Conservation (phyloP, 2,329 filamentous ascomycete species). For the Tolypocladium inflatum region DNA sequence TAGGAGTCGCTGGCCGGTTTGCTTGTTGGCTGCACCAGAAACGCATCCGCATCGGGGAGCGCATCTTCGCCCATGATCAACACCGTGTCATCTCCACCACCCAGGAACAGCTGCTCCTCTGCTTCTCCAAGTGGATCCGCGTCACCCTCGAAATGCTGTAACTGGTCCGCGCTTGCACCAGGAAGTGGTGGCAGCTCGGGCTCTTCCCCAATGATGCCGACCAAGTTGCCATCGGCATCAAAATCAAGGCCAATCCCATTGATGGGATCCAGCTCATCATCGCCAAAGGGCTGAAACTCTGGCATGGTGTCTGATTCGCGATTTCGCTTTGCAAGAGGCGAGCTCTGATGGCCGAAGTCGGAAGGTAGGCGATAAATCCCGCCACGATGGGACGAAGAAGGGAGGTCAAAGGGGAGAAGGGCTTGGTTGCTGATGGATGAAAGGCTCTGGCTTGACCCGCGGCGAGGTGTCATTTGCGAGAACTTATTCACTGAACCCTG, state of each 20-base stretch:
- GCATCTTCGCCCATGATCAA: constrained; percentile 27
- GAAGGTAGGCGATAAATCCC: constrained; percentile 21
- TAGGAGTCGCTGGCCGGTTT: constrained; percentile 7
- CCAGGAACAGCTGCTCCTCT: not conserved
- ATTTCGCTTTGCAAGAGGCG: constrained; percentile 15
- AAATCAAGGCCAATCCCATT: constrained; percentile 38
- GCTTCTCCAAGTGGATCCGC: not conserved
- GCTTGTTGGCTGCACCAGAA: constrained; percentile 15
- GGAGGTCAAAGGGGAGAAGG: constrained; percentile 20
- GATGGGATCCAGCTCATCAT: constrained; percentile 27
- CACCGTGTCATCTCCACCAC: constrained; percentile 8
- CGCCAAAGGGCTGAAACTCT: constrained; percentile 23
- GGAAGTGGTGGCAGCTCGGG: constrained; percentile 33
- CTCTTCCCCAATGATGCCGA: constrained; percentile 30
- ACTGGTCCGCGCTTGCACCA: constrained; percentile 14
- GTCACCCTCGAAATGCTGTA: not conserved
- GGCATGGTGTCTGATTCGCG: constrained; percentile 9
- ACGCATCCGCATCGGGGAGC: constrained; percentile 26
- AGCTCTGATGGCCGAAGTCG: constrained; percentile 22
- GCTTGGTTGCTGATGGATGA: constrained; percentile 18
- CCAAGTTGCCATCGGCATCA: constrained; percentile 40
- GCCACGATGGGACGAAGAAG: constrained; percentile 23
- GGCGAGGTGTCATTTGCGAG: constrained; percentile 35
- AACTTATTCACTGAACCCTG: constrained; percentile 27
- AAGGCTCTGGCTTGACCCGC: constrained; percentile 16